Evolutionary conservation across 2,329 filamentous ascomycete species (phyloP).

Genomic region (Aspergillus quadricinctus): DNA sequence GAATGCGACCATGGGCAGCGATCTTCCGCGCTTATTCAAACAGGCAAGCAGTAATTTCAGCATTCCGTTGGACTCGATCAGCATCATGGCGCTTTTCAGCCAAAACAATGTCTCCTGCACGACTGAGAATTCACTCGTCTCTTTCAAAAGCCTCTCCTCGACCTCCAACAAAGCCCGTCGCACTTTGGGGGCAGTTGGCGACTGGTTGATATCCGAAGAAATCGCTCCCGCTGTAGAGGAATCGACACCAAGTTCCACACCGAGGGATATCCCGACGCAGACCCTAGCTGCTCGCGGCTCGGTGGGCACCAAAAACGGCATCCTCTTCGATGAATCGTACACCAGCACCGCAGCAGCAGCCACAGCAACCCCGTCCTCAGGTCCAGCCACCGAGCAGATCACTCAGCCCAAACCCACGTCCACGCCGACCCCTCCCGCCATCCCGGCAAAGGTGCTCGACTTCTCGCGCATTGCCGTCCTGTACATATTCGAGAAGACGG

Average conservation of each 20-base stretch:
- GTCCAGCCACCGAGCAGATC: neutral
- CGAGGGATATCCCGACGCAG: constrained; percentile 9
- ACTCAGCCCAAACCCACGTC: neutral
- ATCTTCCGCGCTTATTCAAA: constrained; percentile 69
- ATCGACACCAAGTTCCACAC: constrained; percentile 6
- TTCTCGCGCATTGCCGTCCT: constrained; percentile 41
- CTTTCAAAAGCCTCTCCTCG: constrained; percentile 60
- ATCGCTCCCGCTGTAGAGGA: neutral
- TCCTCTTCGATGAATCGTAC: constrained; percentile 29
- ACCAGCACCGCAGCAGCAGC: constrained; percentile 14
- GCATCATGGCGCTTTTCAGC: constrained; percentile 73
- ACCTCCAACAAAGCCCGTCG: constrained; percentile 26
- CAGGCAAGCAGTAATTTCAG: constrained; percentile 65
- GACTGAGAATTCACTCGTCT: constrained; percentile 81
- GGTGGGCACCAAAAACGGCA: constrained; percentile 33
- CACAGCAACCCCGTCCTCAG: constrained; percentile 10
- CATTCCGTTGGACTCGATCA: constrained; percentile 66
- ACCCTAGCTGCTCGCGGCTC: constrained; percentile 21
- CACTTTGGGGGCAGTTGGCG: neutral
- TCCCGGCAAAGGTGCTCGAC: constrained; percentile 23
- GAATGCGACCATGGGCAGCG: constrained; percentile 76
- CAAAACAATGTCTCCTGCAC: constrained; percentile 71
- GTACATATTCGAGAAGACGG: constrained; percentile 34
- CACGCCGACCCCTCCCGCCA: constrained; percentile 6
- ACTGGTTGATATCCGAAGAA: neutral